phyloP scores from a whole-genome alignment of 164 flowering plant genomes.

The Taxillus chinensis region DNA sequence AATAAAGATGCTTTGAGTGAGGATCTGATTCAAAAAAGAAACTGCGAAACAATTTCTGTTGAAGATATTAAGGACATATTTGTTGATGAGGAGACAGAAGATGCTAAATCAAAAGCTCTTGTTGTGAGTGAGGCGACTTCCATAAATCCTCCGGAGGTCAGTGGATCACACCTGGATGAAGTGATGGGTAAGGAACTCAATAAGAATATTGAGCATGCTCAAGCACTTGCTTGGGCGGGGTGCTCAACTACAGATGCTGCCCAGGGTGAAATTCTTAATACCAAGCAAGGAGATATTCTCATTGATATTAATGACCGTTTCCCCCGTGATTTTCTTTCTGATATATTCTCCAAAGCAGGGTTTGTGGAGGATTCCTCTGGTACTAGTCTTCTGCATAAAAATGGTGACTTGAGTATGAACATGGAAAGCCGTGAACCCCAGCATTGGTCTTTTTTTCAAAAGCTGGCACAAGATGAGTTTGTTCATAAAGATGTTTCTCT shows the following conservation, averaged over 20 bases:
- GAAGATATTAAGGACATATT: conserved; percentile 10
- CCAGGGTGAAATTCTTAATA: background rate
- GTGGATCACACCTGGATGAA: background rate
- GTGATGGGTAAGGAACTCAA: background rate
- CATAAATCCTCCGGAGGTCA: background rate
- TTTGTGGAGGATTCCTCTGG: conserved; percentile 1
- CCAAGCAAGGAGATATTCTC: conserved; percentile 6
- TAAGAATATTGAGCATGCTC: background rate
- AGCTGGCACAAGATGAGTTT: conserved; percentile 5
- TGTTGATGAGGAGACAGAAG: conserved; percentile 7
- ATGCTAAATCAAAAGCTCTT: background rate
- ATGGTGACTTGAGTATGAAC: conserved; percentile 5
- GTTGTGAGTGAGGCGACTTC: background rate
- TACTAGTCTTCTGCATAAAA: background rate
- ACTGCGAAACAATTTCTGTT: conserved; percentile 5
- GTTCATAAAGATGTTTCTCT: background rate
- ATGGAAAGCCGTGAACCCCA: conserved; percentile 3
- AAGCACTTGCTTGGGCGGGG: background rate
- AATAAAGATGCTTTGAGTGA: conserved; percentile 9
- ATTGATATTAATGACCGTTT: conserved; percentile 9
- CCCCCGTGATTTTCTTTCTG: conserved; percentile 6
- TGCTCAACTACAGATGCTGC: background rate
- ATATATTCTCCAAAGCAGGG: conserved; percentile 2
- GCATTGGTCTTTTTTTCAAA: conserved; percentile 5
- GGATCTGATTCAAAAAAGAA: conserved; percentile 10